Evolutionary conservation across 345 rosid species (phyloP).

Genomic region (Aegle marmelos): DNA sequence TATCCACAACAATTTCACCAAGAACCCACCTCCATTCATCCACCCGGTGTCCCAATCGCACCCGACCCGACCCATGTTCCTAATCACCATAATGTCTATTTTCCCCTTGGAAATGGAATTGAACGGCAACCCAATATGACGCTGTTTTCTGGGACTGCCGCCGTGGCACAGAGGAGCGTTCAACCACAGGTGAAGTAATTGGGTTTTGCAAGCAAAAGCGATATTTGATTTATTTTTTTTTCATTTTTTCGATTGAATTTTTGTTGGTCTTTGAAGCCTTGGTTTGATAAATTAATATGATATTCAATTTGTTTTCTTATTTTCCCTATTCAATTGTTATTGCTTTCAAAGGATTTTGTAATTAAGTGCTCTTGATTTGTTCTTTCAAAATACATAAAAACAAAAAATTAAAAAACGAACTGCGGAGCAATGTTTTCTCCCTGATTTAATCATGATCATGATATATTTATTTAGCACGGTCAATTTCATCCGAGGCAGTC

Average conservation of each 20-base stretch:
- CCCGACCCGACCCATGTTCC: slow-evolving; percentile 3
- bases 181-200: slow-evolving; percentile 14
- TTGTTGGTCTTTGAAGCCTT: background rate
- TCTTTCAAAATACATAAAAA: background rate
- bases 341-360: background rate
- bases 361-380: background rate
- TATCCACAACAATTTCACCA: slow-evolving; percentile 20
- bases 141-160: background rate
- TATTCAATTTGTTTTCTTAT: background rate
- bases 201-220: background rate
- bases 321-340: too few relatives aligned
- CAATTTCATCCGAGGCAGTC: background rate
- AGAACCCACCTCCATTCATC: slow-evolving; percentile 24
- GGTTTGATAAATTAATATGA: background rate
- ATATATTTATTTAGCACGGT: background rate
- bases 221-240: too few relatives aligned
- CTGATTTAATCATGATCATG: background rate
- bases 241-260: background rate
- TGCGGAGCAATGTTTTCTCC: background rate
- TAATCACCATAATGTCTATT: slow-evolving; percentile 5
- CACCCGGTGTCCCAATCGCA: slow-evolving; percentile 23
- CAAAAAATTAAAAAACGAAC: background rate
- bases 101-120: background rate
- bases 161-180: slow-evolving; percentile 1
- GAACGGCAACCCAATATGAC: background rate